Evolutionary conservation across 2,329 filamentous ascomycete genomes (phyloP).

Genomic region (Diatrype stigma): DNA sequence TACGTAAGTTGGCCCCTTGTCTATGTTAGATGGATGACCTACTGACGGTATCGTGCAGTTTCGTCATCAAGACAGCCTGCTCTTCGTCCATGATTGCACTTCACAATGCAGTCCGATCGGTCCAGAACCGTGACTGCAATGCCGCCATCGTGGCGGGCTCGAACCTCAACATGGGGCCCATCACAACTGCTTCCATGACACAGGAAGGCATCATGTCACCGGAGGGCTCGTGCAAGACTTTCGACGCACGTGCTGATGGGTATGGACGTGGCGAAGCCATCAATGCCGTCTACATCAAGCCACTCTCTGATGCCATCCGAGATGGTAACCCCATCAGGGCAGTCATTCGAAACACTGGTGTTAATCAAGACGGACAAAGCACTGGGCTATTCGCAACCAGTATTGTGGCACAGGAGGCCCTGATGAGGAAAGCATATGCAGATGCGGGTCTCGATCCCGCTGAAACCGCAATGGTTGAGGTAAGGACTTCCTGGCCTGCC

Average conservation of each 20-base stretch:
- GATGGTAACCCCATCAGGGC: constrained; percentile 16
- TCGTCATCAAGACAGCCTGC: constrained; percentile 30
- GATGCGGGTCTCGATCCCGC: background rate
- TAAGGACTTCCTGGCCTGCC: too few species aligned
- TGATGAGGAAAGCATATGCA: background rate
- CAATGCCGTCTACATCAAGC: constrained; percentile 13
- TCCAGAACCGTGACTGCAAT: constrained; percentile 25
- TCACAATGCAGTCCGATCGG: constrained; percentile 24
- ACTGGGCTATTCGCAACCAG: background rate
- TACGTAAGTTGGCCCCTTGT: constrained; percentile 20
- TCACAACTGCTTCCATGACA: constrained; percentile 23
- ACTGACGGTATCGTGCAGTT: too few species aligned
- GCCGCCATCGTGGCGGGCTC: constrained; percentile 31
- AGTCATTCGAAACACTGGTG: background rate
- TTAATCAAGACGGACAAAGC: background rate
- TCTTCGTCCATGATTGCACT: constrained; percentile 33
- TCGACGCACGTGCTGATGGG: constrained; percentile 17
- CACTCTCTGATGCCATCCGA: constrained; percentile 15
- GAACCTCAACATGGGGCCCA: constrained; percentile 31
- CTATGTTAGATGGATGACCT: constrained; percentile 21
- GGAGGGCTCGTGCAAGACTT: constrained; percentile 24
- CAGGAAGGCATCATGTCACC: constrained; percentile 31
- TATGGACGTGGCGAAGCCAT: constrained; percentile 14
- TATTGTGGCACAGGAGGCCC: too few species aligned
- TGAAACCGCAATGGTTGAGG: background rate